Evolutionary conservation across 2,329 filamentous ascomycete species (phyloP).

Genomic region (Claviceps quebecensis): DNA sequence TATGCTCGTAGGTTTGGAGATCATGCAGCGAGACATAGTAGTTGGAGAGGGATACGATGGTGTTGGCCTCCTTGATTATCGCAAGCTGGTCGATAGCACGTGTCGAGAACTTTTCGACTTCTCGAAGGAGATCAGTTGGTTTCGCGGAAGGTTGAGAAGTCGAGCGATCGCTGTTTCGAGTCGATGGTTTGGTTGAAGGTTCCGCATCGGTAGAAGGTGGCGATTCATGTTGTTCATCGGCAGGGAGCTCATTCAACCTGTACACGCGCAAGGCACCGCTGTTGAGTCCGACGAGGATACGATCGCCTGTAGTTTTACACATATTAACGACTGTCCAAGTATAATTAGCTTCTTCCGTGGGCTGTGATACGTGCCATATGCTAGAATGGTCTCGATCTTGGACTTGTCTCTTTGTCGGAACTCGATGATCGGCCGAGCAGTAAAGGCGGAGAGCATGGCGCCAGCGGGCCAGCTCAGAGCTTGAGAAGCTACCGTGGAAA

Average conservation of each 20-base stretch:
- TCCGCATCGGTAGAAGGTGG: constrained; percentile 11
- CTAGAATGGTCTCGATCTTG: constrained; percentile 89
- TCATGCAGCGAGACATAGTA: constrained; percentile 84
- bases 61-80: constrained; percentile 87
- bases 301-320: constrained; percentile 47
- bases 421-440: constrained; percentile 91
- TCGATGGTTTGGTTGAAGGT: constrained; percentile 15
- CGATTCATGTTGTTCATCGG: constrained; percentile 20
- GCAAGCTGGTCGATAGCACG: constrained; percentile 86
- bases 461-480: constrained; percentile 27
- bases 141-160: constrained; percentile 25
- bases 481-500: constrained; percentile 15
- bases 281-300: constrained; percentile 81
- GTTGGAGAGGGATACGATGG: constrained; percentile 81
- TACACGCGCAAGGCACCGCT: constrained; percentile 83
- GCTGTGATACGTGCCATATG: constrained; percentile 49
- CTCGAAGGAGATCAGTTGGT: constrained; percentile 72
- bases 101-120: constrained; percentile 86
- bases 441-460: constrained; percentile 94
- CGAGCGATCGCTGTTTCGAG: constrained; percentile 15
- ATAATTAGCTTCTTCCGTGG: not conserved
- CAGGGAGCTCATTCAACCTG: constrained; percentile 59
- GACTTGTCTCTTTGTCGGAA: constrained; percentile 90
- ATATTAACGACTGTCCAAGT: not conserved
- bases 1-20: constrained; percentile 66